These are phyloP conservation scores for Strobilomyces echinocephalus DNA, from an alignment of 768 basidiomycete genomes.

Conservation along the genomic window DNA sequence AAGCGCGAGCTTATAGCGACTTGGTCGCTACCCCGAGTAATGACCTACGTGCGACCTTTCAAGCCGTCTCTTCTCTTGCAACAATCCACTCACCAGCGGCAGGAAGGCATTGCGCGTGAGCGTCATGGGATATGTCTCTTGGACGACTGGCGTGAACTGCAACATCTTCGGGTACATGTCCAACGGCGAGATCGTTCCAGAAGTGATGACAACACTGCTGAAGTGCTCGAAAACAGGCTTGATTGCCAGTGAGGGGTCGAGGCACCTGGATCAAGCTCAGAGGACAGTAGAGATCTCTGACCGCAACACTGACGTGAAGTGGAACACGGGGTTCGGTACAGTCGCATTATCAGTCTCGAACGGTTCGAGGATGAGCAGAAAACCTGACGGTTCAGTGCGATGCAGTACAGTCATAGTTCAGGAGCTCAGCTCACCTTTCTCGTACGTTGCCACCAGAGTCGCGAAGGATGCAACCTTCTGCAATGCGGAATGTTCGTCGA, in stretches of 20 bases:
- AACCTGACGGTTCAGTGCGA: conserved; percentile 49
- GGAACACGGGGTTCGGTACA: conserved; percentile 97
- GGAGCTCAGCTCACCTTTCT: conserved; percentile 61
- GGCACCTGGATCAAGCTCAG: conserved; percentile 55
- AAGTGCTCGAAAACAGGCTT: conserved; percentile 98
- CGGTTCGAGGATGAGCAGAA: conserved; percentile 93
- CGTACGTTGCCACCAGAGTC: conserved; percentile 95
- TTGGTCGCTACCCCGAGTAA: conserved; percentile 96
- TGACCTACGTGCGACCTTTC: conserved; percentile 54
- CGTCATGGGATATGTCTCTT: conserved; percentile 98
- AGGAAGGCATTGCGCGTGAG: conserved; percentile 93
- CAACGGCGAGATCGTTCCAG: conserved; percentile 94
- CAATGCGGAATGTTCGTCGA: conserved; percentile 88
- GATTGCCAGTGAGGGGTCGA: conserved; percentile 96
- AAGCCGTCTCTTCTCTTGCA: background rate
- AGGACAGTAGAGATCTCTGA: background rate
- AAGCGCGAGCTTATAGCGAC: conserved; percentile 98
- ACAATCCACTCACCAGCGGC: conserved; percentile 64
- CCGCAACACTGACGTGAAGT: conserved; percentile 70
- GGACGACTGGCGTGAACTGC: conserved; percentile 93
- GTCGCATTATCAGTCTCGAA: conserved; percentile 99
- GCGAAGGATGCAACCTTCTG: conserved; percentile 97
- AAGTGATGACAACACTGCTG: conserved; percentile 97
- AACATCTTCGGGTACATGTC: conserved; percentile 99
- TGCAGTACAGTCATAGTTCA: background rate